Base-by-base conservation (phyloP, 2,329 filamentous ascomycete species). In the Botrytis hyacinthi region DNA sequence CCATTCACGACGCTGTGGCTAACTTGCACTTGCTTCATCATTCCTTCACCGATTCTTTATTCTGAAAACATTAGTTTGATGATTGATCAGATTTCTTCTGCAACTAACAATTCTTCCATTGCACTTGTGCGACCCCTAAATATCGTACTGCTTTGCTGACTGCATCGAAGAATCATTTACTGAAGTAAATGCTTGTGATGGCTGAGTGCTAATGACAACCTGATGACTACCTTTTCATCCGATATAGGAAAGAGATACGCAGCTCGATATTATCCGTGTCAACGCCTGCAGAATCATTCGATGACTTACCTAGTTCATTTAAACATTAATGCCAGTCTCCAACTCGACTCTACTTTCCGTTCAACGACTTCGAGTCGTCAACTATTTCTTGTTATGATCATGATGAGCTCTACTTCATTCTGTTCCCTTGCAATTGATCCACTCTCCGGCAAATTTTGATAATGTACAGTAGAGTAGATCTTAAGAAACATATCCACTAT, bases 91-190 rank as follows among this genome's bases (percentile, higher is more conserved):
- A n/a, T 48, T 37, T 71, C 69, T 71, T 65, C 59, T 71, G 69
- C 69, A 51, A 29, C 42, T 63, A 51, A 54, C 1, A 8, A 42
- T 71, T 44, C 67, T 70, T 59, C 67, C 67, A 70, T 65, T 71
- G 46, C 44, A 71, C 40, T 35, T 67, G 65, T 40, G 46, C 26
- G 46, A 68, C 37, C 16, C 35, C 16, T 54, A 26, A 8, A 71
- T 20, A 57, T 51, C 32, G 60, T 62, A 51, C 70, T 71, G 59
- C 70, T 68, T 65, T 63, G 70, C 59, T 71, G 70, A 71, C 70
- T 65, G 70, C 44, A 57, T 70, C 22, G 51, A 70, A 60, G 37
- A 32, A 68, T 48, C 51, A 70, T 61, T 46, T 29, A 70, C 54
- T 61, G 40, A 22, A 42, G 44, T 22, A 44, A 32, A 29, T 40